phyloP scores from a whole-genome alignment of 108 stramenopile genomes.

The Nitzschia sp. region DNA sequence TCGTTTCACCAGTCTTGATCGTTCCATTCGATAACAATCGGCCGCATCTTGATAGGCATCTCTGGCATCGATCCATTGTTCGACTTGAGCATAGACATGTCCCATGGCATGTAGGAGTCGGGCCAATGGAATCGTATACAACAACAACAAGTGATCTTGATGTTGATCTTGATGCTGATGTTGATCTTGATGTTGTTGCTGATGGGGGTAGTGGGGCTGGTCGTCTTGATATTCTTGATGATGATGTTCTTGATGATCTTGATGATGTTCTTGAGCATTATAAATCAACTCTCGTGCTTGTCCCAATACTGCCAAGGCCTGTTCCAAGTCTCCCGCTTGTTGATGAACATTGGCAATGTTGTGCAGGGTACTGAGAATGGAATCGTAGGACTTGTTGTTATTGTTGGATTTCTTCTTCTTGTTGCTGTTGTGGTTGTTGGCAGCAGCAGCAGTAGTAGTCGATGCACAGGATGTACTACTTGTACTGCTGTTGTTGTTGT shows the following conservation, averaged over 20 bases:
- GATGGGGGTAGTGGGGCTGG: no score
- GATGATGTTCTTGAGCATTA: no score
- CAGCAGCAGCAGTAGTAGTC: no score
- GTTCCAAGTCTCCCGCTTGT: conserved; percentile 13
- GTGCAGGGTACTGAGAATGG: conserved; percentile 40
- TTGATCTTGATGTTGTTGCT: no score
- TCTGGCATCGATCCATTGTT: conserved; percentile 17
- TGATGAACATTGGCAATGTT: conserved; percentile 54
- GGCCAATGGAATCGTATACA: conserved; percentile 31
- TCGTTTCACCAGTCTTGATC: no score
- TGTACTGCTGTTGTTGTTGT: background rate
- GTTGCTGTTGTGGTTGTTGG: background rate
- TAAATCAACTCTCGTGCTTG: conserved; percentile 30
- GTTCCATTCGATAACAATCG: background rate
- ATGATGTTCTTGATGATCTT: no score
- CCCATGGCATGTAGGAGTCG: conserved; percentile 28
- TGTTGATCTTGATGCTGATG: no score
- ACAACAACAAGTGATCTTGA: no score
- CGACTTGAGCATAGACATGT: conserved; percentile 18
- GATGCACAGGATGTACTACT: background rate
- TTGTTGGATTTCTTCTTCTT: background rate
- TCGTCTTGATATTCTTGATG: no score
- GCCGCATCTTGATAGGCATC: conserved; percentile 38
- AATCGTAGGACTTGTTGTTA: background rate
- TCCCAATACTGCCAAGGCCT: conserved; percentile 27